Conservation (phyloP, 176 grass and related monocot species). For the Bolboschoenus planiculmis region DNA sequence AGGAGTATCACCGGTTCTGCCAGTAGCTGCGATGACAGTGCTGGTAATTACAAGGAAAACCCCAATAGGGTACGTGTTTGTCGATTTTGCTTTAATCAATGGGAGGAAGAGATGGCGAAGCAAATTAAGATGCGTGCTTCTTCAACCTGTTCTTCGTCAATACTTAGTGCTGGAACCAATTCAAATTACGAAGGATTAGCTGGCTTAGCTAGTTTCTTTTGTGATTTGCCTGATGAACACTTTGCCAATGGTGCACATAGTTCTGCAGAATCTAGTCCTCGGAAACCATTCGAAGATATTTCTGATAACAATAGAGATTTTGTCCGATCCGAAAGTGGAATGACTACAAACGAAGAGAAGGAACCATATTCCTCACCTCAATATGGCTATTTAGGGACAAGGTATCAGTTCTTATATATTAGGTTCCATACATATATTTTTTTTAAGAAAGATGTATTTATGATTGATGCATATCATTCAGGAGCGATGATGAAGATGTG, state of each 20-base stretch:
- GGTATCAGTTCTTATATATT: conserved; percentile 25
- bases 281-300: conserved; percentile 36
- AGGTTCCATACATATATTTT: not conserved
- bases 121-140: not conserved
- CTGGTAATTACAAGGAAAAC: conserved; percentile 41
- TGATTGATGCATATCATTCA: conserved; percentile 24
- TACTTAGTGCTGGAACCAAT: not conserved
- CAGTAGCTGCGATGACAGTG: conserved; percentile 2
- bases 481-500: conserved; percentile 80
- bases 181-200: not conserved
- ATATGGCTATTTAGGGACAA: conserved; percentile 63
- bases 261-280: conserved; percentile 46
- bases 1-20: conserved; percentile 12
- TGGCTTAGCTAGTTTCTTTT: not conserved
- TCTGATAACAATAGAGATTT: conserved; percentile 37
- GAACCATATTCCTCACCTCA: conserved; percentile 46
- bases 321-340: conserved; percentile 37
- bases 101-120: conserved; percentile 53
- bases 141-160: not conserved
- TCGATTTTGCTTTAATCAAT: conserved; percentile 77
- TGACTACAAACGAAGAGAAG: conserved; percentile 43
- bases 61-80: conserved; percentile 61
- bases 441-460: not conserved
- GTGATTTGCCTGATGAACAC: not conserved
- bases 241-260: not conserved